Evolutionary conservation across 2,329 filamentous ascomycete genomes (phyloP).

Genomic region (Aspergillus floridensis): DNA sequence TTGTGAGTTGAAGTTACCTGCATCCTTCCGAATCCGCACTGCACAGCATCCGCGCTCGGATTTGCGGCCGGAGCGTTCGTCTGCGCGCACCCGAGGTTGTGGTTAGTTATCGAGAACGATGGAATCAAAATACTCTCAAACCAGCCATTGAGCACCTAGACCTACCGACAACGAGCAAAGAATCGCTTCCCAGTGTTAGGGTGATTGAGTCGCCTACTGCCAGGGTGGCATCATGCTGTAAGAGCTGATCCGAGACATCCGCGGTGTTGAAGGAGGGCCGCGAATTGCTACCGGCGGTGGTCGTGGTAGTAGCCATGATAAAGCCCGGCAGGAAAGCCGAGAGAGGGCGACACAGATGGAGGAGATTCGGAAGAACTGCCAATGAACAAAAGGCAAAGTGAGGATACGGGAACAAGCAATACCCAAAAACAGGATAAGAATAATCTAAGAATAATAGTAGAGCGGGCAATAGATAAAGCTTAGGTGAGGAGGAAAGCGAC

Average conservation of each 20-base stretch:
- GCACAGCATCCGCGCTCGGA: slow-evolving; percentile 56
- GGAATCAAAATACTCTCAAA: background rate
- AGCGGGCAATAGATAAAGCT: background rate
- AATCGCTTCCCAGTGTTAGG: slow-evolving; percentile 60
- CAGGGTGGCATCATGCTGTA: slow-evolving; percentile 48
- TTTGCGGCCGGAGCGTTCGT: slow-evolving; percentile 54
- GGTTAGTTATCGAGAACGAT: slow-evolving; percentile 1
- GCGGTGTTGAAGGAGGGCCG: slow-evolving; percentile 25
- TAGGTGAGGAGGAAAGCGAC: background rate
- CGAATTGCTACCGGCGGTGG: slow-evolving; percentile 15
- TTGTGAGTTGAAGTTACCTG: slow-evolving; percentile 39
- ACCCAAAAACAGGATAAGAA: background rate
- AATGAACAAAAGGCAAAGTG: background rate
- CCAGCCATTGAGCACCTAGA: slow-evolving; percentile 7
- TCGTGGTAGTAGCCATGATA: slow-evolving; percentile 22
- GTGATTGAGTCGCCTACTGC: slow-evolving; percentile 58
- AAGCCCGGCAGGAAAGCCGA: slow-evolving; percentile 1
- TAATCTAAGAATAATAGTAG: background rate
- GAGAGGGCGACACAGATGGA: background rate
- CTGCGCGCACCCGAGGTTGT: slow-evolving; percentile 29
- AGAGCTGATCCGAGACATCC: slow-evolving; percentile 32
- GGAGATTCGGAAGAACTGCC: background rate
- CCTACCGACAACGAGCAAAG: slow-evolving; percentile 59
- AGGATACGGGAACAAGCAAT: background rate
- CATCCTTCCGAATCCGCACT: slow-evolving; percentile 41